Conservation (phyloP, 192 early-diverging fungal species). For the Chytriomyces sp. region DNA sequence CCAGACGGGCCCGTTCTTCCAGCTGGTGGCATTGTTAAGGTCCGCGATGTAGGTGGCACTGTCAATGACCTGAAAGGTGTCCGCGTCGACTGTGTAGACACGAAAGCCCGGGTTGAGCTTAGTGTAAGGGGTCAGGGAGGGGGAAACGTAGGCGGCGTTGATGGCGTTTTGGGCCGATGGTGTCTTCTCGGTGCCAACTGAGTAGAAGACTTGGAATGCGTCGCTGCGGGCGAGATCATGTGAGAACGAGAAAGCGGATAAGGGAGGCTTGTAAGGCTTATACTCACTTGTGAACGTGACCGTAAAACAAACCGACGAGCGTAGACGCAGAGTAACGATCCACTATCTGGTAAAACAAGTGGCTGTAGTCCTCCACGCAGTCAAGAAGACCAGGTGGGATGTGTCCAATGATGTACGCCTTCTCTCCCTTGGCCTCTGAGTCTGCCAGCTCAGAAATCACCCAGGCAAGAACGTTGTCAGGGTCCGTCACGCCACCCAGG, state of each 20-base stretch:
- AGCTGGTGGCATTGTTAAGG: not conserved
- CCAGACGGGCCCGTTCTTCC: too few species aligned
- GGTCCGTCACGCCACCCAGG: slow-evolving; percentile 44
- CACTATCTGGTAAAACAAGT: slow-evolving; percentile 57
- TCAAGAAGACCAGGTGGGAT: slow-evolving; percentile 50
- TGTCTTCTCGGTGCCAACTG: slow-evolving; percentile 31
- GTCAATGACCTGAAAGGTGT: slow-evolving; percentile 58
- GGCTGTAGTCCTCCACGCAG: slow-evolving; percentile 55
- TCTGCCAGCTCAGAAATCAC: slow-evolving; percentile 50
- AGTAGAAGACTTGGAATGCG: slow-evolving; percentile 58
- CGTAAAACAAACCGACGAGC: slow-evolving; percentile 61
- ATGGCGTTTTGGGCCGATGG: slow-evolving; percentile 44
- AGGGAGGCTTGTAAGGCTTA: too few species aligned
- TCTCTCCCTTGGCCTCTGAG: slow-evolving; percentile 55
- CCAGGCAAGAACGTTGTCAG: slow-evolving; percentile 56
- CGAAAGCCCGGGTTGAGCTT: slow-evolving; percentile 60
- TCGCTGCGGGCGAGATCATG: too few species aligned
- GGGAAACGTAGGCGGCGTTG: slow-evolving; percentile 51
- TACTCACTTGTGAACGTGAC: slow-evolving; percentile 60
- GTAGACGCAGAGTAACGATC: slow-evolving; percentile 58
- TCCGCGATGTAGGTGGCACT: slow-evolving; percentile 53
- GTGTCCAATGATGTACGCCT: slow-evolving; percentile 64
- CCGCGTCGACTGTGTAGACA: slow-evolving; percentile 57
- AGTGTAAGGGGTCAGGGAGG: slow-evolving; percentile 55
- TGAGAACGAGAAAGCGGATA: too few species aligned